phyloP scores from a whole-genome alignment of 306 rosid genomes.

The Senna tora region DNA sequence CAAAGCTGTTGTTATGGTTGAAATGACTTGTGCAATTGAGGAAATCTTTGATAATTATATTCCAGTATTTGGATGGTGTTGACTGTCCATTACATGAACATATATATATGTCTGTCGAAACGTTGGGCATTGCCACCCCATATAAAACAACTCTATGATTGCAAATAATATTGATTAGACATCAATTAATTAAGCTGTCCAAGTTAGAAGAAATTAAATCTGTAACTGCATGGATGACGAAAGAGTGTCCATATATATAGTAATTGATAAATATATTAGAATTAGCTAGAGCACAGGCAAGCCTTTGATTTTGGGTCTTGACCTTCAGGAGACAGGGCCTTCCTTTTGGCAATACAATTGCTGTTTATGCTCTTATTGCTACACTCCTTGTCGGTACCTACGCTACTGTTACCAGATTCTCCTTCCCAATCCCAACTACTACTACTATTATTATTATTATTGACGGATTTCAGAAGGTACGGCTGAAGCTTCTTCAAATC shows the following conservation, averaged over 20 bases:
- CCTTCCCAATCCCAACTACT: too few species aligned
- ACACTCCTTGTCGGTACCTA: conserved; percentile 31
- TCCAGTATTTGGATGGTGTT: too few species aligned
- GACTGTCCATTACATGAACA: too few species aligned
- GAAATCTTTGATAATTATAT: too few species aligned
- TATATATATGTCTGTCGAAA: background rate
- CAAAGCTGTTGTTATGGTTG: too few species aligned
- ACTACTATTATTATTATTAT: conserved; percentile 39
- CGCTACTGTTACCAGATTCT: conserved; percentile 33
- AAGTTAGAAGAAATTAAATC: too few species aligned
- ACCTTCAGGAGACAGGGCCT: conserved; percentile 65
- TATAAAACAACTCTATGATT: background rate
- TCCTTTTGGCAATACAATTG: conserved; percentile 54
- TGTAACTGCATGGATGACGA: too few species aligned
- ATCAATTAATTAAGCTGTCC: conserved; percentile 27
- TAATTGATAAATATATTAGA: background rate
- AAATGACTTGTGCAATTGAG: too few species aligned
- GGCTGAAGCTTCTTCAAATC: conserved; percentile 84
- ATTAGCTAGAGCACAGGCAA: conserved; percentile 44
- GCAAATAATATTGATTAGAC: background rate
- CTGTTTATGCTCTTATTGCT: conserved; percentile 10
- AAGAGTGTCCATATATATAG: too few species aligned
- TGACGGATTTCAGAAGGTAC: conserved; percentile 57
- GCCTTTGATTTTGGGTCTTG: conserved; percentile 65
- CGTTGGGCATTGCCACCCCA: conserved; percentile 14